A percentile compares a stretch with the other conserved stretches of the same genome.
Conservation (phyloP, 352 stramenopile genomes). For the Phytophthora cajani region DNA sequence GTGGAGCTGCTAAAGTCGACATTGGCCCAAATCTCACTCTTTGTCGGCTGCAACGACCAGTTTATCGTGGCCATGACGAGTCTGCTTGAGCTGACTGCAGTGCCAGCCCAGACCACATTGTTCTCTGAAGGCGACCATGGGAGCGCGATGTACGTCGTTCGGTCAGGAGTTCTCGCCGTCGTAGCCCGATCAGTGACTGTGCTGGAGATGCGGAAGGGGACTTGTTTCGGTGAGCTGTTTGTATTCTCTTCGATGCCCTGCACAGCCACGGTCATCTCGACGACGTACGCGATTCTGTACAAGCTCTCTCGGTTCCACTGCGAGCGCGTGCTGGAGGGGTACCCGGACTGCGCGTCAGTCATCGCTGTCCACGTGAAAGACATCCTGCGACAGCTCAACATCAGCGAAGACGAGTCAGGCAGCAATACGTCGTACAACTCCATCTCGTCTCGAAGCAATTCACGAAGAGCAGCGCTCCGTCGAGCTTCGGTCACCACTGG, state of each 20-base stretch:
- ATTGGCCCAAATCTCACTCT: slow-evolving; percentile 53
- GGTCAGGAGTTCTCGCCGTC: slow-evolving; percentile 64
- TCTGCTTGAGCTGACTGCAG: slow-evolving; percentile 56
- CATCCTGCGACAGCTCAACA: not conserved
- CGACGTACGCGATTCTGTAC: slow-evolving; percentile 2
- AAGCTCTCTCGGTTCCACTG: slow-evolving; percentile 5
- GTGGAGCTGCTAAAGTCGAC: slow-evolving; percentile 65
- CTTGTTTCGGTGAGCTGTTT: slow-evolving; percentile 70
- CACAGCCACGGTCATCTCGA: slow-evolving; percentile 2
- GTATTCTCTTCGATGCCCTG: slow-evolving; percentile 44
- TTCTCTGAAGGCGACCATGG: slow-evolving; percentile 58
- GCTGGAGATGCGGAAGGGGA: slow-evolving; percentile 64
- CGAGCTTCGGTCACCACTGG: not conserved
- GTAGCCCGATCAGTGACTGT: slow-evolving; percentile 58
- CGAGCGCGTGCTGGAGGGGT: slow-evolving; percentile 4
- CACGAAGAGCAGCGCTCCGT: not conserved
- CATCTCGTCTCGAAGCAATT: slow-evolving; percentile 2
- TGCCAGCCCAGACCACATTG: slow-evolving; percentile 57
- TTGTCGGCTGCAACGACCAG: slow-evolving; percentile 52
- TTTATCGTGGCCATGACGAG: slow-evolving; percentile 67
- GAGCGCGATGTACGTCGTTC: slow-evolving; percentile 74
- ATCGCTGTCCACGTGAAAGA: not conserved
- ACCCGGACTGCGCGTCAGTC: not conserved
- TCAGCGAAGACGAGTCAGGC: not conserved
- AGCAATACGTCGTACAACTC: slow-evolving; percentile 1